Percentiles rank a stretch among this genome's conserved stretches.
phyloP scores from a whole-genome alignment of 805 yeast genomes.

The Saccharomycopsis schoenii region DNA sequence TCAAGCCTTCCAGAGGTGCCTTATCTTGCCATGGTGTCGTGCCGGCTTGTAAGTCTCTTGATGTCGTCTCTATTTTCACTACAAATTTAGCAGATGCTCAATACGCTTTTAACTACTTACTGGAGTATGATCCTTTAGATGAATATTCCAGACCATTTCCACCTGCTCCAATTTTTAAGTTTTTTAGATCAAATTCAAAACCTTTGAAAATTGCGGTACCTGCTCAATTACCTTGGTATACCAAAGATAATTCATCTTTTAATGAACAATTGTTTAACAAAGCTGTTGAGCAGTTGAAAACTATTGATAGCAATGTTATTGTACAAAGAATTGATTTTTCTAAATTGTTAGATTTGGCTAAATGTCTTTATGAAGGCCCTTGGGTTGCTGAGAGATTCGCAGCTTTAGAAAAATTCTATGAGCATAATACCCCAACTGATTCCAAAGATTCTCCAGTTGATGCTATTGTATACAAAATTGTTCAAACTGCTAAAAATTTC shows the following conservation, averaged over 20 bases:
- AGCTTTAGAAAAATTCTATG: slow-evolving; percentile 66
- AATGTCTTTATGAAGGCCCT: slow-evolving; percentile 91
- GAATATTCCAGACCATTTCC: slow-evolving; percentile 78
- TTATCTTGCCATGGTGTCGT: slow-evolving; percentile 88
- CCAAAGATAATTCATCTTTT: slow-evolving; percentile 48
- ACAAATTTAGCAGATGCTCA: slow-evolving; percentile 78
- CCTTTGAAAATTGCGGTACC: slow-evolving; percentile 58
- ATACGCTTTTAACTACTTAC: slow-evolving; percentile 57
- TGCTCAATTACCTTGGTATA: slow-evolving; percentile 61
- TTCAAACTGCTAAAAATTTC: slow-evolving; percentile 66
- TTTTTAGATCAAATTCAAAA: slow-evolving; percentile 39
- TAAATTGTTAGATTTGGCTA: slow-evolving; percentile 71
- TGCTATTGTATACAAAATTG: slow-evolving; percentile 71
- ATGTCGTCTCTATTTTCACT: slow-evolving; percentile 83
- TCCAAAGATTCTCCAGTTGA: slow-evolving; percentile 42
- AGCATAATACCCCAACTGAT: slow-evolving; percentile 56
- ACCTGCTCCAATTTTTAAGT: slow-evolving; percentile 47
- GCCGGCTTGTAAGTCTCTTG: slow-evolving; percentile 93
- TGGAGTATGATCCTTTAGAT: slow-evolving; percentile 61
- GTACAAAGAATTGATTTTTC: slow-evolving; percentile 60
- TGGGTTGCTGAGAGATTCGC: slow-evolving; percentile 96
- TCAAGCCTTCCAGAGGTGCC: slow-evolving; percentile 86
- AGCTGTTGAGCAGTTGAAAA: slow-evolving; percentile 47
- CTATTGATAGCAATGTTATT: slow-evolving; percentile 43
- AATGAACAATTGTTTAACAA: slow-evolving; percentile 59